These are phyloP conservation scores for Amoeboradix gromovi DNA, from an alignment of 371 early-diverging fungal species.

Conservation along the genomic window DNA sequence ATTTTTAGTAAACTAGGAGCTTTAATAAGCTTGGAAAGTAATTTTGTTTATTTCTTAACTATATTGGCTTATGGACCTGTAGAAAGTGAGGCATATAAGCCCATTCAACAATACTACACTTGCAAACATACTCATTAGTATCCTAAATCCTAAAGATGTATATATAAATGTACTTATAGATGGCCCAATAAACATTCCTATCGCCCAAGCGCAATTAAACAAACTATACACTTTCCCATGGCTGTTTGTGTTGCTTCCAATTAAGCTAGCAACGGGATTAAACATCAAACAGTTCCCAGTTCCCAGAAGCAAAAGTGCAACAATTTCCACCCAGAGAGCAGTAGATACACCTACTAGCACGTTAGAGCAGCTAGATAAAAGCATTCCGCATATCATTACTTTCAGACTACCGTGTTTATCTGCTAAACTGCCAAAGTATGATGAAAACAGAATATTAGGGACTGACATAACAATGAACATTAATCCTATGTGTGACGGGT, in stretches of 20 bases:
- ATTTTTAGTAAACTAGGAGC: too few relatives aligned
- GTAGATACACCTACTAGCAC: not conserved
- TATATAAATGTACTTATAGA: not conserved
- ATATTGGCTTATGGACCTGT: too few relatives aligned
- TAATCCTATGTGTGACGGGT: not conserved
- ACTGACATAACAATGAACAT: not conserved
- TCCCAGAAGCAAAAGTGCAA: not conserved
- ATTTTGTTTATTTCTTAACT: too few relatives aligned
- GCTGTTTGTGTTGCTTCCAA: not conserved
- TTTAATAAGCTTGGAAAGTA: too few relatives aligned
- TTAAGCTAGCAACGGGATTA: not conserved
- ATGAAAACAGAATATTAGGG: not conserved
- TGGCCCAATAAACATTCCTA: not conserved
- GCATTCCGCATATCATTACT: not conserved
- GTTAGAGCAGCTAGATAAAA: not conserved
- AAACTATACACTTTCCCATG: not conserved
- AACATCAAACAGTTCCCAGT: not conserved
- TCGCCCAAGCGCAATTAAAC: not conserved
- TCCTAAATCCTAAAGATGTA: not conserved
- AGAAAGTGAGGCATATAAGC: too few relatives aligned
- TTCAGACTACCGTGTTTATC: not conserved
- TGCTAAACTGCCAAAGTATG: not conserved
- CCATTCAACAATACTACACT: not conserved
- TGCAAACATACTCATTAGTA: not conserved
- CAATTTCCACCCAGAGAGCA: not conserved